These are phyloP conservation scores for Silene latifolia DNA, from an alignment of 148 eudicot species.

Conservation along the genomic window DNA sequence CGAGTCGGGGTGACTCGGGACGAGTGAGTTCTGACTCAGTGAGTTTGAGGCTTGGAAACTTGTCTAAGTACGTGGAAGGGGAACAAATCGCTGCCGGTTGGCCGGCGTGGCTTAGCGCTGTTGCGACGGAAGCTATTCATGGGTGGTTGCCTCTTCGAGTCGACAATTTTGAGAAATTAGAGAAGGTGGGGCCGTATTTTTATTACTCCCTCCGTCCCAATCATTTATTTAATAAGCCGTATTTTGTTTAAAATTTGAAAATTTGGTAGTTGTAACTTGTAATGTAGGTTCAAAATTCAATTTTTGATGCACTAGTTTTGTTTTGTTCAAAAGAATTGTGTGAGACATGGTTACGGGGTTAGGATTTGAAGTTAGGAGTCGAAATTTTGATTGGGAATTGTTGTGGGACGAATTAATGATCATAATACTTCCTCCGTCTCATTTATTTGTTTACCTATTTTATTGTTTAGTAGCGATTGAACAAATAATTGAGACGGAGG, in stretches of 20 bases:
- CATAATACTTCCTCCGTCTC: too few species aligned
- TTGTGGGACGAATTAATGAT: too few species aligned
- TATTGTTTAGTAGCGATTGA: too few species aligned
- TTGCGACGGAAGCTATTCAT: constrained; percentile 93
- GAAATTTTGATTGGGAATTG: too few species aligned
- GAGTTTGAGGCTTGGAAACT: constrained; percentile 79
- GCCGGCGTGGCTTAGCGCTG: constrained; percentile 98
- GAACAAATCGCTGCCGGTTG: constrained; percentile 98
- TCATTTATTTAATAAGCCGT: not conserved
- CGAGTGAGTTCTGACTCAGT: constrained; percentile 63
- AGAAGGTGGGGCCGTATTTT: constrained; percentile 48
- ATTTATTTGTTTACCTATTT: too few species aligned
- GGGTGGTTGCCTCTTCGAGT: constrained; percentile 88
- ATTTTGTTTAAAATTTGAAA: not conserved
- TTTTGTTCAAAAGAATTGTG: too few species aligned
- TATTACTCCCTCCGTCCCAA: too few species aligned
- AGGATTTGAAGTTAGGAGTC: too few species aligned
- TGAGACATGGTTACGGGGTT: too few species aligned
- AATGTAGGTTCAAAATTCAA: too few species aligned
- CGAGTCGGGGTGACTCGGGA: constrained; percentile 35
- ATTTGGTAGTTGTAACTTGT: not conserved
- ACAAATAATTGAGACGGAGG: too few species aligned
- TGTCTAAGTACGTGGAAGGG: constrained; percentile 71
- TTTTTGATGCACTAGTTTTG: too few species aligned
- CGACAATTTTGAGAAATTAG: constrained; percentile 79